Percentiles rank a stretch among this genome's conserved stretches.
Evolutionary conservation across 1,139 yeast species (phyloP).

Genomic region (Suhomyces chickasaworum): DNA sequence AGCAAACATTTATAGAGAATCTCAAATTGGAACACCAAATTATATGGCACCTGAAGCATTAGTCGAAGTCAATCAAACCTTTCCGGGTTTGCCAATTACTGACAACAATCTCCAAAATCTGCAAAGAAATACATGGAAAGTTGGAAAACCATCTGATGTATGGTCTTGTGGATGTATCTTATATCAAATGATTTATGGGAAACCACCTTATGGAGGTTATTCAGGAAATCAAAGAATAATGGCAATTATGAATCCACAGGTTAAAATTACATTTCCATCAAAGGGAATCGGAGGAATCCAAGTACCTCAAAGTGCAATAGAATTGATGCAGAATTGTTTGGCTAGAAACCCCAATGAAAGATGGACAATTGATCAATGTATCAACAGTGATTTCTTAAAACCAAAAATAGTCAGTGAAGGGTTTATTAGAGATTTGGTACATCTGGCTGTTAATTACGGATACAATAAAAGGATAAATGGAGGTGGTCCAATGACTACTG

Average conservation of each 20-base stretch:
- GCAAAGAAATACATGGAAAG: constrained; percentile 67
- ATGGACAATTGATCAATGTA: constrained; percentile 63
- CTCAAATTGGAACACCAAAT: constrained; percentile 94
- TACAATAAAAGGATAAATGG: constrained; percentile 40
- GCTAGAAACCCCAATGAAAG: constrained; percentile 71
- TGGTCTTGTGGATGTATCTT: constrained; percentile 98
- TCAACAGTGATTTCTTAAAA: constrained; percentile 59
- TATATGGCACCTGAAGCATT: constrained; percentile 98
- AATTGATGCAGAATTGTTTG: constrained; percentile 72
- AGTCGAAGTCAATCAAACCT: constrained; percentile 54
- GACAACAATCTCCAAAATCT: constrained; percentile 6
- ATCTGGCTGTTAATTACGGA: constrained; percentile 75
- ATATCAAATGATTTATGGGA: constrained; percentile 93
- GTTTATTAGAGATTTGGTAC: constrained; percentile 70
- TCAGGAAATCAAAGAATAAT: constrained; percentile 77
- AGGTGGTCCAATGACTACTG: constrained; percentile 38
- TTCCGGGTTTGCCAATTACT: constrained; percentile 28
- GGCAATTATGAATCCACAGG: constrained; percentile 86
- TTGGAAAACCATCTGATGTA: constrained; percentile 93
- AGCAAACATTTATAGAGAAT: constrained; percentile 82
- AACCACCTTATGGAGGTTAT: constrained; percentile 84
- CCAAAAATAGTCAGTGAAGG: constrained; percentile 74
- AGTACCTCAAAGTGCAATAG: constrained; percentile 72
- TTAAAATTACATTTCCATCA: constrained; percentile 70
- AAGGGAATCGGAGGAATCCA: constrained; percentile 61